These are phyloP conservation scores for Remersonia thermophila DNA, from an alignment of 2,329 filamentous ascomycete genomes.

Conservation along the genomic window DNA sequence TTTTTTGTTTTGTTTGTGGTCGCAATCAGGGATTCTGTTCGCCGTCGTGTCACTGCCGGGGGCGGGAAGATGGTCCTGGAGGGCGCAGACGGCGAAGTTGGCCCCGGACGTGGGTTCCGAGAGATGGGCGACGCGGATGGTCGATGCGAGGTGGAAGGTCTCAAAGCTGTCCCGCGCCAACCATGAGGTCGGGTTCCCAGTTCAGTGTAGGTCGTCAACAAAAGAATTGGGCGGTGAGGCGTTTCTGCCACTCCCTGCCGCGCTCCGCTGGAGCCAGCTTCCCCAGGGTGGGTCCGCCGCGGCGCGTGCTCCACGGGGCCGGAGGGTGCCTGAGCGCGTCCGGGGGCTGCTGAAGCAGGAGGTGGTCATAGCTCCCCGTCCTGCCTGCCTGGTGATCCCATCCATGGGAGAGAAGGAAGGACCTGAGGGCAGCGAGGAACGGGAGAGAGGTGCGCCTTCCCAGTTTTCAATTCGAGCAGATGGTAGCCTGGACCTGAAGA, in stretches of 20 bases:
- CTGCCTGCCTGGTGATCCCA: constrained; percentile 1
- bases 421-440: no score
- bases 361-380: constrained; percentile 15
- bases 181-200: no score
- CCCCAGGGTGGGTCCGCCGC: no score
- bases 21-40: background rate
- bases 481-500: no score
- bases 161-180: constrained; percentile 13
- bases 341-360: constrained; percentile 1
- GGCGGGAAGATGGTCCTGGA: background rate
- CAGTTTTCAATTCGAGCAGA: no score
- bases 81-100: no score
- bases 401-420: background rate
- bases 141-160: constrained; percentile 3
- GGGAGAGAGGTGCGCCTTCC: background rate
- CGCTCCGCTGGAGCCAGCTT: background rate
- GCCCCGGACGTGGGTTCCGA: no score
- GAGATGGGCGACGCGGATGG: background rate
- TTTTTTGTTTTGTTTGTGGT: background rate
- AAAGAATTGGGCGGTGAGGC: constrained; percentile 18
- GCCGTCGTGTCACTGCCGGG: background rate
- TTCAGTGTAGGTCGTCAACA: constrained; percentile 11
- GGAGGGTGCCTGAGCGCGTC: background rate
- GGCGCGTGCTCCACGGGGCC: no score
- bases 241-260: constrained; percentile 11